Conservation (phyloP, 192 early-diverging fungal species). For the Diversispora epigaea region DNA sequence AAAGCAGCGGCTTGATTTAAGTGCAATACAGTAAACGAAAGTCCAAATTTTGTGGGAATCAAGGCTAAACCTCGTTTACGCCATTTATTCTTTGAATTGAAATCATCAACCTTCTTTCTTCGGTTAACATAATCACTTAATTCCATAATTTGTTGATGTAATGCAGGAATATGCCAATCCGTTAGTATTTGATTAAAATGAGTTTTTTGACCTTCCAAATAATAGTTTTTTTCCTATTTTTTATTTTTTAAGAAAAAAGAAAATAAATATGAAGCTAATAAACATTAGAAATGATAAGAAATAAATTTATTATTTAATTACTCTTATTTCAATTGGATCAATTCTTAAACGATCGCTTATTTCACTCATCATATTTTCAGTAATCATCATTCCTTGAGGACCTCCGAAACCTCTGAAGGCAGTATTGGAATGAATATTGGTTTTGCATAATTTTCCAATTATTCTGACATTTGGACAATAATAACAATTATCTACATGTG, state of each 20-base stretch:
- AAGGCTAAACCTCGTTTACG: slow-evolving; percentile 77
- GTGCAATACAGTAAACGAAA: slow-evolving; percentile 71
- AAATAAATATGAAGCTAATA: background rate
- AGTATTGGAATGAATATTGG: slow-evolving; percentile 84
- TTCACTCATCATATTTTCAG: slow-evolving; percentile 76
- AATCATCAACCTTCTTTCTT: slow-evolving; percentile 58
- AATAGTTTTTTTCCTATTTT: slow-evolving; percentile 61
- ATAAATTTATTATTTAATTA: background rate
- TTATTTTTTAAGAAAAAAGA: background rate
- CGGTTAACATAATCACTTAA: slow-evolving; percentile 55
- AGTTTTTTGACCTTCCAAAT: slow-evolving; percentile 66
- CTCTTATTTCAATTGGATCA: slow-evolving; percentile 59
- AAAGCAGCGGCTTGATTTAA: slow-evolving; percentile 84
- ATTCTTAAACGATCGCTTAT: slow-evolving; percentile 69
- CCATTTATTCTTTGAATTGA: slow-evolving; percentile 68
- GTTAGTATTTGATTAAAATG: slow-evolving; percentile 67
- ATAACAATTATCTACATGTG: slow-evolving; percentile 81
- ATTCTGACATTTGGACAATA: slow-evolving; percentile 67
- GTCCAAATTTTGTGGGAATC: slow-evolving; percentile 83
- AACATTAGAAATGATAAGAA: background rate
- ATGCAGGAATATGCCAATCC: slow-evolving; percentile 69
- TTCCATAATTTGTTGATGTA: slow-evolving; percentile 67
- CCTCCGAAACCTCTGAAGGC: slow-evolving; percentile 86
- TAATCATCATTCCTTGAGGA: slow-evolving; percentile 82
- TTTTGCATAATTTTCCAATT: slow-evolving; percentile 71